phyloP scores from a whole-genome alignment of 495 filamentous ascomycete species.

The Neurospora sp. region DNA sequence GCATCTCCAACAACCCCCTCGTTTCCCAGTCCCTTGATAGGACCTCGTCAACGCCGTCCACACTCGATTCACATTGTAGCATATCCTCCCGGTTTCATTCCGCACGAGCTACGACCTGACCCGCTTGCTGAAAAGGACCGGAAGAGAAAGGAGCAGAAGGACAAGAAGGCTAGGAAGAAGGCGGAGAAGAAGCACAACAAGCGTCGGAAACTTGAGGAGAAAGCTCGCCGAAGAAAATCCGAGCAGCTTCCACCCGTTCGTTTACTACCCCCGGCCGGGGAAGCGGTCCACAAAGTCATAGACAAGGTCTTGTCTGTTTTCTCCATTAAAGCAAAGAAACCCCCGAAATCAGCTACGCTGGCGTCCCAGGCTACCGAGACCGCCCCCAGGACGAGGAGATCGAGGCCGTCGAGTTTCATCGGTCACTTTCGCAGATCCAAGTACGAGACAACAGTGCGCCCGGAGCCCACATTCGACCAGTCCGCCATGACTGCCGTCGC shows the following conservation, averaged over 20 bases:
- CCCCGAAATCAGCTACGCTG: neutral
- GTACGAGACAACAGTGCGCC: neutral
- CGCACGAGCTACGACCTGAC: slow-evolving; percentile 34
- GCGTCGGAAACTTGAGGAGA: slow-evolving; percentile 12
- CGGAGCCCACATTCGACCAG: slow-evolving; percentile 2
- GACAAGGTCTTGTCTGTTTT: slow-evolving; percentile 33
- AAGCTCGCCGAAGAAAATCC: slow-evolving; percentile 12
- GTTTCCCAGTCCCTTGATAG: slow-evolving; percentile 39
- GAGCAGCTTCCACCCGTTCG: slow-evolving; percentile 19
- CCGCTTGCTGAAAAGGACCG: slow-evolving; percentile 11
- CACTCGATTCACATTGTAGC: slow-evolving; percentile 48
- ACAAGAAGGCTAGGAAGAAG: slow-evolving; percentile 15
- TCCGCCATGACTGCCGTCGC: slow-evolving; percentile 16
- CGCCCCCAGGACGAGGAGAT: neutral
- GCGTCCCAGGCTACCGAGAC: slow-evolving; percentile 9
- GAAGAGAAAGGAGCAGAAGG: slow-evolving; percentile 18
- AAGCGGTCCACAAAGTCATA: slow-evolving; percentile 23
- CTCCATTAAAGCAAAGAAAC: slow-evolving; percentile 13
- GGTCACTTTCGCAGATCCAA: slow-evolving; percentile 15
- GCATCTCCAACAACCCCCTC: slow-evolving; percentile 6
- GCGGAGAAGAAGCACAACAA: slow-evolving; percentile 16
- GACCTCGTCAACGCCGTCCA: slow-evolving; percentile 40
- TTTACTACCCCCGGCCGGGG: slow-evolving; percentile 21
- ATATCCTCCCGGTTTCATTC: slow-evolving; percentile 40
- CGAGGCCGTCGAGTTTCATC: slow-evolving; percentile 21